phyloP scores from a whole-genome alignment of 1,284 basidiomycete genomes.

The Trichosporon coremiiforme region DNA sequence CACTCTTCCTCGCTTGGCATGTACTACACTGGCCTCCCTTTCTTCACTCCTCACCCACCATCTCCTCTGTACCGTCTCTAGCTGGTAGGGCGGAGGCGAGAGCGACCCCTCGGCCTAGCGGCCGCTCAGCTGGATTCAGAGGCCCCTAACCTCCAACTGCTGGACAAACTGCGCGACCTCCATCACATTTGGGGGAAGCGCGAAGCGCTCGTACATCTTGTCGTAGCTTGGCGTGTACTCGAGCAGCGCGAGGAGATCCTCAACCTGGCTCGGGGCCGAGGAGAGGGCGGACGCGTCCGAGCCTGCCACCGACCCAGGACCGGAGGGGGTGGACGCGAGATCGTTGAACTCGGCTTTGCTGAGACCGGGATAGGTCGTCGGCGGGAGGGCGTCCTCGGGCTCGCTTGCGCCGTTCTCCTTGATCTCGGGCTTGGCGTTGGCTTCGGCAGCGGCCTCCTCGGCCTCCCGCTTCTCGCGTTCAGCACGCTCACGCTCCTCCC shows the following conservation, averaged over 20 bases:
- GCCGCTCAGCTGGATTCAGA: not conserved
- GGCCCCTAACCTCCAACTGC: conserved; percentile 1
- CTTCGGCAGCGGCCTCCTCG: no score
- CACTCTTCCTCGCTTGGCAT: not conserved
- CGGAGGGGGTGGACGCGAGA: no score
- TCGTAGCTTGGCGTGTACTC: conserved; percentile 13
- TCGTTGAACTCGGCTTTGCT: conserved; percentile 8
- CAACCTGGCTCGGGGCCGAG: conserved; percentile 10
- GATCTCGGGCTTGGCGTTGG: not conserved
- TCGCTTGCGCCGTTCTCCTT: not conserved
- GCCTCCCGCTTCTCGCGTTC: no score
- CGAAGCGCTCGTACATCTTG: not conserved
- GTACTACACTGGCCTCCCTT: no score
- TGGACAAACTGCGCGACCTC: not conserved
- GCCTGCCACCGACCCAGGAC: not conserved
- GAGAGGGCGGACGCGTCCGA: not conserved
- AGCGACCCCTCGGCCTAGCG: no score
- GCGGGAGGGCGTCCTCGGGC: no score
- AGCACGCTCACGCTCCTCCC: conserved; percentile 51
- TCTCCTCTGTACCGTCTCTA: no score
- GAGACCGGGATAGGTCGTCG: no score
- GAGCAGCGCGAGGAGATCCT: not conserved
- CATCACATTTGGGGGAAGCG: not conserved
- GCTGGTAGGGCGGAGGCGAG: no score
- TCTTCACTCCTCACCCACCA: no score